These are phyloP conservation scores for Penicillium janthinellum DNA, from an alignment of 2,329 filamentous ascomycete genomes.

Conservation along the genomic window DNA sequence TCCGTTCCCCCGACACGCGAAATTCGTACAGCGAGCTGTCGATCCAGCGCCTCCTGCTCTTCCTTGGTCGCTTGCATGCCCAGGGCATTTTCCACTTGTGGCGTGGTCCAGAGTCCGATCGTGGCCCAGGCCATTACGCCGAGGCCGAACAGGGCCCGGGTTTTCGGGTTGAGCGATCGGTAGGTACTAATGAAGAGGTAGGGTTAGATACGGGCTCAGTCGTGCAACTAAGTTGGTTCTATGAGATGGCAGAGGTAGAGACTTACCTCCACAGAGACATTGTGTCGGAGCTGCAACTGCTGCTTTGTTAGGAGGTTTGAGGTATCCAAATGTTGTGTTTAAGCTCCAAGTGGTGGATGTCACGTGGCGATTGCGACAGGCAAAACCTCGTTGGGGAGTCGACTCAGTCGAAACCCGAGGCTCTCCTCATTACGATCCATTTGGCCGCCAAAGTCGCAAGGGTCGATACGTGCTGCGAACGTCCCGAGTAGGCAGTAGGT, in stretches of 20 bases:
- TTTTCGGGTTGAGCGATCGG: conserved; percentile 68
- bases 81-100: conserved; percentile 71
- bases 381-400: conserved; percentile 1
- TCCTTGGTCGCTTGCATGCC: conserved; percentile 72
- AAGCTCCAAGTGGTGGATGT: conserved; percentile 1
- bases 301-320: not conserved
- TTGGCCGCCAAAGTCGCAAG: not conserved
- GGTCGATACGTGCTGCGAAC: not conserved
- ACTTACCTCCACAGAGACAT: conserved; percentile 46
- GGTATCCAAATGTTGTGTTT: not conserved
- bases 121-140: conserved; percentile 76
- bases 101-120: conserved; percentile 71
- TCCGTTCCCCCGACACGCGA: conserved; percentile 33
- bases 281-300: not conserved
- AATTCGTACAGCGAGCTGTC: conserved; percentile 39
- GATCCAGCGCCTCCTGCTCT: conserved; percentile 68
- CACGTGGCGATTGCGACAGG: conserved; percentile 2
- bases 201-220: conserved; percentile 3
- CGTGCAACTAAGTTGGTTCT: too few species aligned
- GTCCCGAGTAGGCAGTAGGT: not conserved
- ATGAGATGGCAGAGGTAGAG: not conserved
- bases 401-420: not conserved
- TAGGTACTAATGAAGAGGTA: conserved; percentile 58
- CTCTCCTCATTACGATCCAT: not conserved
- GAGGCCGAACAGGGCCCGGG: conserved; percentile 70